Evolutionary conservation across 2,329 filamentous ascomycete genomes (phyloP).

Genomic region (Penicillium sp.): DNA sequence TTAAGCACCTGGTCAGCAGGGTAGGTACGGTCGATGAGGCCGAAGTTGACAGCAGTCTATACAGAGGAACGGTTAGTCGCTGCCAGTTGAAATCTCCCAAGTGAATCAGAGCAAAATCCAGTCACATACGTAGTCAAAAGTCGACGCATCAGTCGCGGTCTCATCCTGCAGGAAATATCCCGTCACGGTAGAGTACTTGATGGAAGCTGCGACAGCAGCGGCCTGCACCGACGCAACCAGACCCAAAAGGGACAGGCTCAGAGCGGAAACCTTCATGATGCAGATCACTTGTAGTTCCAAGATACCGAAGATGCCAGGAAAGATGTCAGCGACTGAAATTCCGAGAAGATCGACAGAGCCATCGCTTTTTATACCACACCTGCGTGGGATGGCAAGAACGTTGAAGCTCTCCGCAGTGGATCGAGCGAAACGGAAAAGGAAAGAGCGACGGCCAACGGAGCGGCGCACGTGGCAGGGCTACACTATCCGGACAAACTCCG

Average conservation of each 20-base stretch:
- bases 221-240: slow-evolving; percentile 73
- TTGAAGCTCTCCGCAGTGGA: slow-evolving; percentile 15
- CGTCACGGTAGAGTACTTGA: slow-evolving; percentile 50
- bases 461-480: slow-evolving; percentile 23
- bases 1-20: slow-evolving; percentile 41
- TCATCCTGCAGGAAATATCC: slow-evolving; percentile 59
- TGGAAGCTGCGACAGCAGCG: slow-evolving; percentile 19
- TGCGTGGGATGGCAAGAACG: background rate
- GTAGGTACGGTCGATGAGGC: slow-evolving; percentile 57
- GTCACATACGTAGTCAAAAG: slow-evolving; percentile 54
- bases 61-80: slow-evolving; percentile 5
- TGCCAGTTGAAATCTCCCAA: background rate
- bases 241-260: slow-evolving; percentile 73
- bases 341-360: slow-evolving; percentile 21
- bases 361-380: slow-evolving; percentile 19
- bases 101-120: background rate
- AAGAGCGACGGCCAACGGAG: slow-evolving; percentile 24
- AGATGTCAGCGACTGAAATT: slow-evolving; percentile 8
- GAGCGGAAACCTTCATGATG: slow-evolving; percentile 66
- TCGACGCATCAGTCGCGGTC: slow-evolving; percentile 50
- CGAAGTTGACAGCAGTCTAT: slow-evolving; percentile 53
- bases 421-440: background rate
- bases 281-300: background rate
- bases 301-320: slow-evolving; percentile 8
- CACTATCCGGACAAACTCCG: background rate